These are phyloP conservation scores for Colletotrichum plurivorum DNA, from an alignment of 2,329 filamentous ascomycete species.

Conservation along the genomic window DNA sequence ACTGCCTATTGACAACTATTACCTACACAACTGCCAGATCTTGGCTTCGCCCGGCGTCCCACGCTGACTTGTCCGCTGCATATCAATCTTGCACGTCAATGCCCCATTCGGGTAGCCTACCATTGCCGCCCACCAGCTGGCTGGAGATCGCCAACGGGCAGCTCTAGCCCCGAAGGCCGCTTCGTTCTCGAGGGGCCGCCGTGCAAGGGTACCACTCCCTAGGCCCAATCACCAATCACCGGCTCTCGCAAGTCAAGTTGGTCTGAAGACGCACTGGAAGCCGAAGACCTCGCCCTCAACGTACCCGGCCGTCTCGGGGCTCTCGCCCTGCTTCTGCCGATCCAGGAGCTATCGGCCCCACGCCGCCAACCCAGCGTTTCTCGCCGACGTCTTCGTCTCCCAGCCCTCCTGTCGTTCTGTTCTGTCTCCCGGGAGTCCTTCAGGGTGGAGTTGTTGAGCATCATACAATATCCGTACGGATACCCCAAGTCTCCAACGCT, in stretches of 20 bases:
- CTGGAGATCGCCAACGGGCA: constrained; percentile 29
- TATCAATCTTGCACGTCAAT: constrained; percentile 13
- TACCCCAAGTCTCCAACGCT: not conserved
- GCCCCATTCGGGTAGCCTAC: constrained; percentile 1
- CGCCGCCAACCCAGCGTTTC: constrained; percentile 18
- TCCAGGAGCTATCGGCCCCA: constrained; percentile 37
- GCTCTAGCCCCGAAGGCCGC: constrained; percentile 30
- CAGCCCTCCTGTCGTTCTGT: no score
- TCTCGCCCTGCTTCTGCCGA: constrained; percentile 26
- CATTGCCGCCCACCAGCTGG: constrained; percentile 11
- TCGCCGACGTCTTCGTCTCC: no score
- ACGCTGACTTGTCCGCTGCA: constrained; percentile 14
- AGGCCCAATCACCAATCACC: not conserved
- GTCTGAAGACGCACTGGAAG: not conserved
- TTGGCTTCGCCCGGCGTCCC: not conserved
- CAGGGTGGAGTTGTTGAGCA: no score
- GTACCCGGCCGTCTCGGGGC: constrained; percentile 4
- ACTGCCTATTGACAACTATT: not conserved
- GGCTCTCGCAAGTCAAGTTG: not conserved
- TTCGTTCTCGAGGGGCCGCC: constrained; percentile 7
- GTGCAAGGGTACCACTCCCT: not conserved
- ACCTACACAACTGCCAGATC: constrained; percentile 3
- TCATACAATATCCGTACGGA: no score
- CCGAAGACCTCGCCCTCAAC: not conserved
- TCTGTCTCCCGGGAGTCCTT: no score